A percentile compares a stretch with the other conserved stretches of the same genome.
Conservation (phyloP, 2,329 filamentous ascomycete species). For the Stenocarpella maydis region DNA sequence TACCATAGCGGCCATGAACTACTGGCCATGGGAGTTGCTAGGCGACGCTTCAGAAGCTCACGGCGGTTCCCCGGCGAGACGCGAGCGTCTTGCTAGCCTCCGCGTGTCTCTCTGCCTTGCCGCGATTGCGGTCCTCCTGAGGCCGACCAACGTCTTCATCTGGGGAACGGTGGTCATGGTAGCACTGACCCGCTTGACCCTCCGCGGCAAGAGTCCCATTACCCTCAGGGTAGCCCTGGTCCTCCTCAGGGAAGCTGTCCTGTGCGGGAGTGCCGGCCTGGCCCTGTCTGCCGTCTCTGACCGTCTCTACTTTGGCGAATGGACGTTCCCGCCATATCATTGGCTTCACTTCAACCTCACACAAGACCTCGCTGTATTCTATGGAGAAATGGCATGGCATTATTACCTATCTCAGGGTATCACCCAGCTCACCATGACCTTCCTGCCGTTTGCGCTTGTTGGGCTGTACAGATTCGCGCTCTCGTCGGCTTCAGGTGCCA, state of each 20-base stretch:
- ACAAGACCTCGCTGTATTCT: slow-evolving; percentile 89
- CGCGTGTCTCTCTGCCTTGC: slow-evolving; percentile 76
- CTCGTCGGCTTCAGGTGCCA: slow-evolving; percentile 45
- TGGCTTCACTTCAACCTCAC: slow-evolving; percentile 93
- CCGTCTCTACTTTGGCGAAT: slow-evolving; percentile 80
- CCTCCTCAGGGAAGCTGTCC: slow-evolving; percentile 68
- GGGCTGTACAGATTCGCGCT: slow-evolving; percentile 66
- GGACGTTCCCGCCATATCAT: slow-evolving; percentile 87
- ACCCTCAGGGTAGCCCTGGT: slow-evolving; percentile 54
- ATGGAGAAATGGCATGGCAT: slow-evolving; percentile 88
- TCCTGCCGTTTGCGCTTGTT: slow-evolving; percentile 76
- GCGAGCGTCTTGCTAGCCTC: slow-evolving; percentile 50
- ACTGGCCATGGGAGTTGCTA: slow-evolving; percentile 86
- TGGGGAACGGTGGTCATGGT: slow-evolving; percentile 73
- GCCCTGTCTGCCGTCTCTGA: slow-evolving; percentile 73
- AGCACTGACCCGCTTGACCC: slow-evolving; percentile 51
- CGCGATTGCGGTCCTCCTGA: slow-evolving; percentile 82
- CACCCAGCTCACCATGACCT: slow-evolving; percentile 84
- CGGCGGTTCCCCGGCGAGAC: slow-evolving; percentile 26
- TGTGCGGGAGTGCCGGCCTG: slow-evolving; percentile 71
- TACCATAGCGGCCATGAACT: slow-evolving; percentile 79
- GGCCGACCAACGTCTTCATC: slow-evolving; percentile 88
- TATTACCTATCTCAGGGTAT: slow-evolving; percentile 94
- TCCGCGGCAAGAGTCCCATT: slow-evolving; percentile 52
- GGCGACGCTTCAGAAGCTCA: slow-evolving; percentile 46